Evolutionary conservation across 164 flowering plant genomes (phyloP).

Genomic region (Piper betle): DNA sequence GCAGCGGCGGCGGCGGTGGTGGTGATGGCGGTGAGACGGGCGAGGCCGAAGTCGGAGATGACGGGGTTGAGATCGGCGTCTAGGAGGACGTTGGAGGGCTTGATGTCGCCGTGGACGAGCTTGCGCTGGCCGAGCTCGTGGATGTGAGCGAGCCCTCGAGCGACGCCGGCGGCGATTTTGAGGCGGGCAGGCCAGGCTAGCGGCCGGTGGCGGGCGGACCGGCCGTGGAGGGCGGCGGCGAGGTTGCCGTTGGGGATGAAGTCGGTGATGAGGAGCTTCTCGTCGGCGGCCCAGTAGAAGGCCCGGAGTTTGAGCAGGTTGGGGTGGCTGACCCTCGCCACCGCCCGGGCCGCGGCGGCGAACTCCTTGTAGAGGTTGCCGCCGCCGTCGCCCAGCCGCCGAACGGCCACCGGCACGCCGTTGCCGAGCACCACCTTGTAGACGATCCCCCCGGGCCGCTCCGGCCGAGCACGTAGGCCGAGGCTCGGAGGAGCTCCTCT

Average conservation of each 20-base stretch:
- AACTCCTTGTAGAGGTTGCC: conserved; percentile 83
- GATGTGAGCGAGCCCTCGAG: conserved; percentile 73
- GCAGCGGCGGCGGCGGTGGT: conserved; percentile 36
- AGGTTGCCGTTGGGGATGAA: conserved; percentile 87
- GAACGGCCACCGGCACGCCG: conserved; percentile 84
- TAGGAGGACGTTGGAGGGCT: conserved; percentile 88
- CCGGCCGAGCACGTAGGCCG: conserved; percentile 91
- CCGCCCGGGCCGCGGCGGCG: conserved; percentile 67
- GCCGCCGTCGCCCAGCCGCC: conserved; percentile 93
- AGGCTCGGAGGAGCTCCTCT: conserved; percentile 80
- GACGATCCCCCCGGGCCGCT: conserved; percentile 69
- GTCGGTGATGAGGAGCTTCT: conserved; percentile 82
- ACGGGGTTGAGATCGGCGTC: conserved; percentile 53
- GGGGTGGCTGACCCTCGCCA: conserved; percentile 77
- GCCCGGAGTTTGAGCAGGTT: conserved; percentile 75
- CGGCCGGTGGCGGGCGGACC: conserved; percentile 36
- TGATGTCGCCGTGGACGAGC: conserved; percentile 80
- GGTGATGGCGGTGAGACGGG: conserved; percentile 49
- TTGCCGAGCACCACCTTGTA: conserved; percentile 89
- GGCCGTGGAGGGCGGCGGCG: conserved; percentile 75
- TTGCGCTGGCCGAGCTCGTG: conserved; percentile 89
- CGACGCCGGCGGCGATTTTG: conserved; percentile 62
- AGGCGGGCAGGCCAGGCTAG: conserved; percentile 69
- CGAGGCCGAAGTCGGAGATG: conserved; percentile 85
- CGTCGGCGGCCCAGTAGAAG: conserved; percentile 95